Conservation (phyloP, 2,329 filamentous ascomycete species). For the Monosporascus sp. region DNA sequence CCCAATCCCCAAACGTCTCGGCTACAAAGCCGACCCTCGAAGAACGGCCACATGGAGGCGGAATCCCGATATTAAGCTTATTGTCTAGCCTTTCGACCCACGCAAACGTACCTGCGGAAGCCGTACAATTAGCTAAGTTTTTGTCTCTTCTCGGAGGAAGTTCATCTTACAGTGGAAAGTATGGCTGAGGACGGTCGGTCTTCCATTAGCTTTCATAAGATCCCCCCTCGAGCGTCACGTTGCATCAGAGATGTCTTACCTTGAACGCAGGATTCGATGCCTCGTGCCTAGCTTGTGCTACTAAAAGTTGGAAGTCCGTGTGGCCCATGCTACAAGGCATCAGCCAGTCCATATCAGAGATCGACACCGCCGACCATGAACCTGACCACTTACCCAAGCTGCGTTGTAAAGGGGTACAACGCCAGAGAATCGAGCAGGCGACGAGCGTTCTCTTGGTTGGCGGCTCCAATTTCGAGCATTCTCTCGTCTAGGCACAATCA, state of each 20-base stretch:
- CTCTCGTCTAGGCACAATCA: slow-evolving; percentile 37
- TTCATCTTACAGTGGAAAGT: slow-evolving; percentile 53
- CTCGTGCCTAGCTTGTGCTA: slow-evolving; percentile 42
- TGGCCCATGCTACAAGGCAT: slow-evolving; percentile 44
- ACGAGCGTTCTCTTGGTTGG: slow-evolving; percentile 50
- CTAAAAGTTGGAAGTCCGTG: slow-evolving; percentile 51
- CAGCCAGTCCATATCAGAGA: slow-evolving; percentile 2
- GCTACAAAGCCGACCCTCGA: background rate
- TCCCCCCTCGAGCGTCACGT: background rate
- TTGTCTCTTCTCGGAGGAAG: background rate
- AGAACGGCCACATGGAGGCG: background rate
- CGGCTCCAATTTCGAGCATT: slow-evolving; percentile 44
- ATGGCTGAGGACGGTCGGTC: slow-evolving; percentile 38
- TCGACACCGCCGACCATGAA: background rate
- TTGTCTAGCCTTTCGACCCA: slow-evolving; percentile 50
- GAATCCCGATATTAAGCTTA: slow-evolving; percentile 1
- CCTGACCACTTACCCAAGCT: slow-evolving; percentile 35
- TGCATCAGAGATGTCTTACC: slow-evolving; percentile 31
- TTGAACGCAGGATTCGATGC: slow-evolving; percentile 50
- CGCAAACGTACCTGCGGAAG: slow-evolving; percentile 51
- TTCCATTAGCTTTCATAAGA: slow-evolving; percentile 6
- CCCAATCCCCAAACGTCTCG: too few species aligned
- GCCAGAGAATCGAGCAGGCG: slow-evolving; percentile 49
- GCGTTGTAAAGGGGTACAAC: slow-evolving; percentile 50
- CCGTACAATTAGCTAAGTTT: slow-evolving; percentile 3